A percentile compares a stretch with the other conserved stretches of the same genome.
Conservation (phyloP, 2,329 filamentous ascomycete species). For the Trichophyton mentagrophytes region DNA sequence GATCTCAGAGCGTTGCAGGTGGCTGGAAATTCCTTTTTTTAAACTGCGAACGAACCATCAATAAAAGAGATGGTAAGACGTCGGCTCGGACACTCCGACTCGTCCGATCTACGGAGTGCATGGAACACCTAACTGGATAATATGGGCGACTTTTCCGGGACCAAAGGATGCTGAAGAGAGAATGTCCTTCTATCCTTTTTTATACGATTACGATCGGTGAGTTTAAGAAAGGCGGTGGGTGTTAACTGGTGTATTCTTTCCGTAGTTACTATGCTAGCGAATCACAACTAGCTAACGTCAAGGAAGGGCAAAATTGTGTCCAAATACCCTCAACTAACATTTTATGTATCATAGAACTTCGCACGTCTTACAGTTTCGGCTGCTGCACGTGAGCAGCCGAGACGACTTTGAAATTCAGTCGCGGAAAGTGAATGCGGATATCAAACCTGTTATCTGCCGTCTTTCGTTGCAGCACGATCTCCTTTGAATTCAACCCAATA, state of each 20-base stretch:
- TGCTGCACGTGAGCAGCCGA: constrained; percentile 1
- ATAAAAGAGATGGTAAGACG: neutral
- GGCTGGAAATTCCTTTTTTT: neutral
- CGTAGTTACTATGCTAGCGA: neutral
- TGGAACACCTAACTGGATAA: neutral
- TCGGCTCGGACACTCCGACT: neutral
- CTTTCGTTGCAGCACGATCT: constrained; percentile 47
- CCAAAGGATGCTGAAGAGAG: no score
- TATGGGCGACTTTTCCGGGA: neutral
- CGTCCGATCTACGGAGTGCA: neutral
- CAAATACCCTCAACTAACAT: neutral
- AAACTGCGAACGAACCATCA: neutral
- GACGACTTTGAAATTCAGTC: constrained; percentile 29
- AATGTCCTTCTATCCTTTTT: neutral
- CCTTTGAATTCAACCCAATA: constrained; percentile 39
- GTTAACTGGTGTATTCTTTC: neutral
- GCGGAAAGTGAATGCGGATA: constrained; percentile 49
- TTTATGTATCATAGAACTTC: neutral
- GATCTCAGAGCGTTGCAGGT: neutral
- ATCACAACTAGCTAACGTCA: neutral
- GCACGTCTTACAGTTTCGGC: neutral
- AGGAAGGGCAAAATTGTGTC: neutral
- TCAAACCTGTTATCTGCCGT: constrained; percentile 28
- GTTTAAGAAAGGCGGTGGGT: neutral
- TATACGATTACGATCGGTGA: neutral